These are phyloP conservation scores for Mycena capillaripes DNA, from an alignment of 768 basidiomycete genomes.

Conservation along the genomic window DNA sequence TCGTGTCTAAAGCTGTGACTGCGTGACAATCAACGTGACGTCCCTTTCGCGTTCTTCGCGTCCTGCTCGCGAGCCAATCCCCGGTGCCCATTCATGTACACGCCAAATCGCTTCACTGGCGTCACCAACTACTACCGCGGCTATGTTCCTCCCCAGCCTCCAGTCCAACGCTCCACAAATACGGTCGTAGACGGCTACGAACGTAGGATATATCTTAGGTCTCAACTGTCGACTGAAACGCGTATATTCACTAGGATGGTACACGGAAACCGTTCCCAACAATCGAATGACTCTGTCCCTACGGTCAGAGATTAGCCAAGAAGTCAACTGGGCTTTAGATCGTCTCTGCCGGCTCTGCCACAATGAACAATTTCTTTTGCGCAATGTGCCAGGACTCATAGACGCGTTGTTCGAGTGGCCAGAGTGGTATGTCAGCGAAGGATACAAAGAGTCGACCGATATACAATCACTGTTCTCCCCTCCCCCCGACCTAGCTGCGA, in stretches of 20 bases:
- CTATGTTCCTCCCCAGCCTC: conserved; percentile 9
- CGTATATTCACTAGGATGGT: conserved; percentile 73
- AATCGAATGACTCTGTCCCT: conserved; percentile 95
- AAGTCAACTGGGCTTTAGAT: conserved; percentile 92
- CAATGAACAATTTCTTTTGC: conserved; percentile 83
- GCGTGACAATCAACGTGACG: conserved; percentile 10
- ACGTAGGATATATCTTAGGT: conserved; percentile 58
- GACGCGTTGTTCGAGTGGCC: conserved; percentile 92
- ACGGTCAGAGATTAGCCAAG: conserved; percentile 83
- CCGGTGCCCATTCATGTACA: background rate
- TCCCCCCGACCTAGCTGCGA: conserved; percentile 62
- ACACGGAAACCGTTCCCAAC: conserved; percentile 81
- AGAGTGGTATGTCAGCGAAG: conserved; percentile 81
- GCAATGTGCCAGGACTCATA: conserved; percentile 80
- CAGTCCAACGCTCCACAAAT: conserved; percentile 1
- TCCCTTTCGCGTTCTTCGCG: background rate
- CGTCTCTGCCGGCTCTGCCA: conserved; percentile 85
- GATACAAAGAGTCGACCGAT: conserved; percentile 62
- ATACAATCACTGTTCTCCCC: conserved; percentile 67
- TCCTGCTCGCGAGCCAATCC: background rate
- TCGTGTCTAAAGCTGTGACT: background rate
- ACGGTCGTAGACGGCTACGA: conserved; percentile 81
- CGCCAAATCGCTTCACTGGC: conserved; percentile 15
- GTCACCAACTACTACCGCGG: conserved; percentile 21
- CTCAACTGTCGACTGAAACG: conserved; percentile 17